Evolutionary conservation across 225 moss, liverwort and hornwort genomes (phyloP), one percentile per base, ranked within the genome.

Genomic region (Lunularia cruciata): DNA sequence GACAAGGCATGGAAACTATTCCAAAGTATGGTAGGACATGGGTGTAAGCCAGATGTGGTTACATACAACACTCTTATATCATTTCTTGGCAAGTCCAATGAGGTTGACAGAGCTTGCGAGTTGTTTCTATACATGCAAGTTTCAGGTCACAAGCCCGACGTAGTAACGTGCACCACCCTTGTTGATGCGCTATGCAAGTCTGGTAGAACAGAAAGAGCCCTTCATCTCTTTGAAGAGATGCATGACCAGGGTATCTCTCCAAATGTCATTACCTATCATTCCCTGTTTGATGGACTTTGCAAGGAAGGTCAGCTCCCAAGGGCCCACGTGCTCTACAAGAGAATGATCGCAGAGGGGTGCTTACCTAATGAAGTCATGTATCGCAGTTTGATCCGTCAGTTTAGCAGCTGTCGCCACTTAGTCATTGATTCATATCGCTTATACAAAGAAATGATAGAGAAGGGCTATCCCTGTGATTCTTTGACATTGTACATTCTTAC

Each of bases 21-120:
- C 53, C 76, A 87, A 62, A 81, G 83, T 46, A 87, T 89, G 87
- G 51, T 71, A 48, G 65, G 20, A 2, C 70, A 37, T 70, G 79
- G 72, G 56, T 86, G 83, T 77, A 62, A 70, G 38, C 84, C 86
- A 53, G 86, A 83, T 78, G 73, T 78, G 16, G 45, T 83, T 33
- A 89, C 87, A 9, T 87, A 81, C 74, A 87, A 89, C 63, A 83
- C 84, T 70, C 72, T 89, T 25, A 79, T 89, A 32, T 66, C 72
- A 56, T 78, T 71, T 47, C 71, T 85, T 53, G 72, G 75, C 28
- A 84, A 77, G 68, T 67, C 76, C 16, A 66, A 74, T 31, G n/a
- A 70, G 42, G 59, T 77, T 30, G 66, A 82, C 20, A 60, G 66
- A 20, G 77, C 81, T 25, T 69, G 47, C 40, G 39, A 67, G 10